Percentiles rank a stretch among this genome's conserved stretches.
Evolutionary conservation across 148 eudicot genomes (phyloP).

Genomic region (Camellia granthamiana): DNA sequence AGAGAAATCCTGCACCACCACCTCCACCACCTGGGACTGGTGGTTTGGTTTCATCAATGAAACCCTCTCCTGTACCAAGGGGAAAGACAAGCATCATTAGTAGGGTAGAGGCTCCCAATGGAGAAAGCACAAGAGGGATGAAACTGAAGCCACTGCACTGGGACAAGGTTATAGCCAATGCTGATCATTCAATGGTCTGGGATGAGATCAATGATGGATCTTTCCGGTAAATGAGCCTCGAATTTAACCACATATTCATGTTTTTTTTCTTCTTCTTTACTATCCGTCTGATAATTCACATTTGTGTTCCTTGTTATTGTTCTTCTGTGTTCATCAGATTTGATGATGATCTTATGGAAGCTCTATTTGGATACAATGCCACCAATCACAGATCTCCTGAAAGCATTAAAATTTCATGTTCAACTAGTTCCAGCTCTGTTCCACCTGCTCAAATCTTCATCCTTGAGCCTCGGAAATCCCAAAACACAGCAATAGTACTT

Average conservation of each 20-base stretch:
- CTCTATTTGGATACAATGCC: conserved; percentile 40
- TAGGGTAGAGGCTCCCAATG: conserved; percentile 10
- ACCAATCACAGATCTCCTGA: conserved; percentile 18
- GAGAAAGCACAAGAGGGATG: conserved; percentile 25
- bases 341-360: conserved; percentile 51
- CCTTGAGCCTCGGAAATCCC: conserved; percentile 57
- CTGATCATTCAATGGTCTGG: conserved; percentile 51
- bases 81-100: conserved; percentile 9
- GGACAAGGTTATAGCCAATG: conserved; percentile 45
- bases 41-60: conserved; percentile 17
- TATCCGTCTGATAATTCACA: not conserved
- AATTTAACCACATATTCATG: not conserved
- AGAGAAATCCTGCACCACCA: conserved; percentile 13
- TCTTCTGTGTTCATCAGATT: conserved; percentile 28
- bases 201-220: conserved; percentile 44
- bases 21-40: conserved; percentile 10
- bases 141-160: conserved; percentile 49
- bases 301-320: not conserved
- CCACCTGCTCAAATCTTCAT: conserved; percentile 36
- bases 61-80: conserved; percentile 30
- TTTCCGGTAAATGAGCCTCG: conserved; percentile 20
- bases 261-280: not conserved
- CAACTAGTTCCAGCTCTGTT: conserved; percentile 20
- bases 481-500: conserved; percentile 53
- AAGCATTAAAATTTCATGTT: conserved; percentile 17